Conservation (phyloP, 345 rosid species). For the Firmiana major region DNA sequence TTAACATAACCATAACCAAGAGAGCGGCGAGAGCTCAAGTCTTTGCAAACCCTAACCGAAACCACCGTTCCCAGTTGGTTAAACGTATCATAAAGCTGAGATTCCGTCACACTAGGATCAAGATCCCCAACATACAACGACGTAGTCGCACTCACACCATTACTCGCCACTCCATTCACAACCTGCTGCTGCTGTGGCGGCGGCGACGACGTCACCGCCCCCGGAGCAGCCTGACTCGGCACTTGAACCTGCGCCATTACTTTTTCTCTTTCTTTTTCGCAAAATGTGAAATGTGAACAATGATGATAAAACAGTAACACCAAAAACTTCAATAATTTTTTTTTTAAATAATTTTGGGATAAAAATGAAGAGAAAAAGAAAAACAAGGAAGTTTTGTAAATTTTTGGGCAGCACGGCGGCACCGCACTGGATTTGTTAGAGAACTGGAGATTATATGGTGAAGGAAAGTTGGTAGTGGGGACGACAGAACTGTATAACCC, state of each 20-base stretch:
- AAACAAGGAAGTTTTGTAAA: not conserved
- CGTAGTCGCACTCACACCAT: slow-evolving; percentile 33
- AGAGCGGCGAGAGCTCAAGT: slow-evolving; percentile 64
- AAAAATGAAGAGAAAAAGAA: not conserved
- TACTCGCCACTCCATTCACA: slow-evolving; percentile 23
- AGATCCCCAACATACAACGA: slow-evolving; percentile 84
- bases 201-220: slow-evolving; percentile 2
- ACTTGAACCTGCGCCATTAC: slow-evolving; percentile 45
- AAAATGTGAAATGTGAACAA: not conserved
- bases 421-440: slow-evolving; percentile 20
- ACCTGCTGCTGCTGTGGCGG: slow-evolving; percentile 6
- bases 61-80: slow-evolving; percentile 51
- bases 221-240: slow-evolving; percentile 21
- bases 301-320: not conserved
- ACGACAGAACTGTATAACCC: slow-evolving; percentile 14
- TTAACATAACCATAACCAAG: slow-evolving; percentile 93
- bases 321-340: not conserved
- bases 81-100: slow-evolving; percentile 69
- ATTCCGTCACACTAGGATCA: slow-evolving; percentile 56
- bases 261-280: not conserved
- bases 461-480: not conserved
- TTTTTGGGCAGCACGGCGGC: slow-evolving; percentile 35
- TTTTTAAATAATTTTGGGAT: not conserved
- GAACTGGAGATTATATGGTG: slow-evolving; percentile 11
- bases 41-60: slow-evolving; percentile 73